phyloP scores from a whole-genome alignment of 805 yeast genomes.

The Barnettozyma pratensis region DNA sequence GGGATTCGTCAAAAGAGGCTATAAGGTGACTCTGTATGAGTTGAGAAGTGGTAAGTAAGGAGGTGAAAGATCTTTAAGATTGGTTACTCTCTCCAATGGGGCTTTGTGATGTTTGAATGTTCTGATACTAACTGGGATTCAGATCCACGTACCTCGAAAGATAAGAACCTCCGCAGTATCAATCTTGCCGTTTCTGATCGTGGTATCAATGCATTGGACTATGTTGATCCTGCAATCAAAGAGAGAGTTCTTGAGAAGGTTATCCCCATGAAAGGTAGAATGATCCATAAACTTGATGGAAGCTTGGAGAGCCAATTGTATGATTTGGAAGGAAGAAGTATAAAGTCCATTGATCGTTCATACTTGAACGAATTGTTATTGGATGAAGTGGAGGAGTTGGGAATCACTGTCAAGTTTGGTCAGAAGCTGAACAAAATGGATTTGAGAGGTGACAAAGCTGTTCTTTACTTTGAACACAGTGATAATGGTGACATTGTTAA shows the following conservation, averaged over 20 bases:
- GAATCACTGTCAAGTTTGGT: slow-evolving; percentile 46
- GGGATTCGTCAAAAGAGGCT: slow-evolving; percentile 72
- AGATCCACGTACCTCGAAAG: slow-evolving; percentile 51
- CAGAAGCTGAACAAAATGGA: slow-evolving; percentile 48
- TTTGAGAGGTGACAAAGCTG: slow-evolving; percentile 22
- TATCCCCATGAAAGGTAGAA: slow-evolving; percentile 85
- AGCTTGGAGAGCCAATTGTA: slow-evolving; percentile 63
- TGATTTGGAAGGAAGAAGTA: slow-evolving; percentile 67
- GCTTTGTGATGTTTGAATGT: background rate
- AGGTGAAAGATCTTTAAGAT: too few species aligned
- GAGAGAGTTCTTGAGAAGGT: slow-evolving; percentile 49
- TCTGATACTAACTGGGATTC: background rate
- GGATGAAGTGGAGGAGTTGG: slow-evolving; percentile 52
- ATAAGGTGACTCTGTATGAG: slow-evolving; percentile 67
- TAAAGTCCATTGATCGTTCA: slow-evolving; percentile 80
- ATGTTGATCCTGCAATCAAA: slow-evolving; percentile 57
- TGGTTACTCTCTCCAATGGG: too few species aligned
- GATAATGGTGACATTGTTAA: slow-evolving; percentile 12
- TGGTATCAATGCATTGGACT: slow-evolving; percentile 66
- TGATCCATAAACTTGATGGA: slow-evolving; percentile 75
- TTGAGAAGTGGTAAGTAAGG: slow-evolving; percentile 34
- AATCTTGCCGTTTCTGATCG: slow-evolving; percentile 85
- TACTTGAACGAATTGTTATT: slow-evolving; percentile 60
- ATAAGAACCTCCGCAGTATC: slow-evolving; percentile 56
- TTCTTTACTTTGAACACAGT: slow-evolving; percentile 21